A percentile compares a stretch with the other conserved stretches of the same genome.
phyloP scores from a whole-genome alignment of 139 green algal species.

The Deuterostichococcus epilithicus region DNA sequence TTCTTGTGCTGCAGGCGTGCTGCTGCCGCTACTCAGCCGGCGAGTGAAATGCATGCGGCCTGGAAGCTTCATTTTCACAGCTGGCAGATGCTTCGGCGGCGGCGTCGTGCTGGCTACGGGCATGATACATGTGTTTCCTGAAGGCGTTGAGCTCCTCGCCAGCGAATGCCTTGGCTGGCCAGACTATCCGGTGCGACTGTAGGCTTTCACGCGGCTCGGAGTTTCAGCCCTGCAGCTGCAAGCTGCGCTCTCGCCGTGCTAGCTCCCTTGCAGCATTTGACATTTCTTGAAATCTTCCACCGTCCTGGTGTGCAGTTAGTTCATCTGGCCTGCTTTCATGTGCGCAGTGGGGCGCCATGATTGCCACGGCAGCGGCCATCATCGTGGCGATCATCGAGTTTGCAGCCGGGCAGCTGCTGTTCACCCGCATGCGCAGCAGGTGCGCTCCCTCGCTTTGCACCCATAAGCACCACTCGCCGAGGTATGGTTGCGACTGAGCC shows the following conservation, averaged over 20 bases:
- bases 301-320: no score
- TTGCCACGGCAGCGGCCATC: background rate
- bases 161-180: background rate
- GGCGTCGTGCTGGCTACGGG: constrained; percentile 7
- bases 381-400: background rate
- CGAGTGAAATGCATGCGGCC: background rate
- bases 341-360: background rate
- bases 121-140: constrained; percentile 2
- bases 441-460: background rate
- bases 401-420: background rate
- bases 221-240: no score
- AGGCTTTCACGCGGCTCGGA: no score
- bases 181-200: background rate
- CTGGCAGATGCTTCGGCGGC: background rate
- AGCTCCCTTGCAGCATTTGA: no score
- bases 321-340: no score
- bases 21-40: background rate
- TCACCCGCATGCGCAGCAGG: background rate
- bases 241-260: no score
- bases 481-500: no score
- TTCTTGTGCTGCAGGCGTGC: background rate
- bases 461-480: background rate
- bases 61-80: background rate
- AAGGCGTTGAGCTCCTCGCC: background rate
- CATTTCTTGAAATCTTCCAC: no score